Percentiles rank a stretch among this genome's conserved stretches.
Evolutionary conservation across 768 basidiomycete species (phyloP).

Genomic region (Hygrophorus russula): DNA sequence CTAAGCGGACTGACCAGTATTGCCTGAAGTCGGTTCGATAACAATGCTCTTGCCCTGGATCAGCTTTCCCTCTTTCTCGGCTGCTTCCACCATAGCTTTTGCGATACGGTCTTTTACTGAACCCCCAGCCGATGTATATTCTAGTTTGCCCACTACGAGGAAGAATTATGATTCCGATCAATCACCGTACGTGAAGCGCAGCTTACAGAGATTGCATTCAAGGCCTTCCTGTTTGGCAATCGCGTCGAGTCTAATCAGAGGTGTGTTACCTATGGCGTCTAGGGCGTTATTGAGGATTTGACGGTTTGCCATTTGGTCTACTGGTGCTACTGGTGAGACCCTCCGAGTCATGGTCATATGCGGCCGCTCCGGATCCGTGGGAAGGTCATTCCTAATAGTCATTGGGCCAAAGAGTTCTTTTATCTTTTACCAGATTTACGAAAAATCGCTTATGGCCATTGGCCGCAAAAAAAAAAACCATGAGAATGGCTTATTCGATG

Average conservation of each 20-base stretch:
- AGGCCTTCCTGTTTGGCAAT: constrained; percentile 64
- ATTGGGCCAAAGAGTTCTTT: too few species aligned
- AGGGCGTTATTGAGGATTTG: constrained; percentile 68
- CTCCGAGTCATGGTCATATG: too few species aligned
- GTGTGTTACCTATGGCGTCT: constrained; percentile 84
- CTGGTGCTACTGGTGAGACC: too few species aligned
- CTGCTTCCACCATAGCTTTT: constrained; percentile 92
- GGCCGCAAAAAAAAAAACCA: too few species aligned
- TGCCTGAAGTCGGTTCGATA: constrained; percentile 93
- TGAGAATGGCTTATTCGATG: too few species aligned
- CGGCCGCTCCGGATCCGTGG: too few species aligned
- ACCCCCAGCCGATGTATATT: constrained; percentile 85
- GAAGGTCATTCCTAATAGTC: too few species aligned
- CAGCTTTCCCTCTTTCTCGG: constrained; percentile 79
- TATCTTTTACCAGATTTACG: too few species aligned
- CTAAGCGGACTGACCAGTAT: constrained; percentile 57
- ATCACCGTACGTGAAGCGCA: not conserved
- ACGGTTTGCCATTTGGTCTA: constrained; percentile 10
- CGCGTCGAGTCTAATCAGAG: constrained; percentile 77
- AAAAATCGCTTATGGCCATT: too few species aligned
- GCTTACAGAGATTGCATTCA: constrained; percentile 83
- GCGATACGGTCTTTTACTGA: constrained; percentile 96
- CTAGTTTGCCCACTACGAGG: constrained; percentile 71
- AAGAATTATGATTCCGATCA: not conserved
- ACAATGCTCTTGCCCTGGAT: constrained; percentile 83